Base-by-base conservation (phyloP, 2,329 filamentous ascomycete genomes). In the Chaetothyriales sp. region DNA sequence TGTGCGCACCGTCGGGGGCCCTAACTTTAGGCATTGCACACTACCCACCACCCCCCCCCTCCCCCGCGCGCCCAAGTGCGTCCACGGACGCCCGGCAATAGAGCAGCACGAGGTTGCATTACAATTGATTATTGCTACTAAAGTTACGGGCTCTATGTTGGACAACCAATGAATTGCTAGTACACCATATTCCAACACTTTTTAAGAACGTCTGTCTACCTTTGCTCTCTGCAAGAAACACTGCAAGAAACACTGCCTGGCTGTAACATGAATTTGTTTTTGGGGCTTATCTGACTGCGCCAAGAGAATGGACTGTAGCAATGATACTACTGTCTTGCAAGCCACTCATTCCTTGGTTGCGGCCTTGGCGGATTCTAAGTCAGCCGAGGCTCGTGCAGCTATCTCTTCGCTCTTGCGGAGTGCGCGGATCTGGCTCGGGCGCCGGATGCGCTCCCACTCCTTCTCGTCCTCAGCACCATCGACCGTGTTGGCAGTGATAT, bases 371-470 rank as follows among this genome's bases (percentile, higher is more conserved):
- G n/a, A 33, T 13, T 50, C 46, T 33, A 46, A 25, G 37, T 55
- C 53, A 29, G 52, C 37, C 40, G 52, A 50, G 7, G 47, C 29
- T 20, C 49, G 43, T n/a, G 37, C 43, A 5, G 22, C 20, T 3
- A 18, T 28, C 15, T 56, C 54, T 18, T 56, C 46, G 28, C 52
- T 51, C 47, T 54, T 44, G 4, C 47, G 43, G 43, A 51, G 20
- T 8, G 29, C 43, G 43, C 50, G 48, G 19, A 48, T 43, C 29
- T 57, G 48, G 22, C 49, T 49, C 13, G 46, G 54, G 4, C 45
- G 50, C 37, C 49, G 47, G 47, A 60, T 58, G 5, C 49, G 47
- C n/a, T 58, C 54, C 56, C 57, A 60, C 44, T 60, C 56, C 43
- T 37, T 45, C 47, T 54, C 49, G 43, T 58, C 57, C 13, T 51